phyloP scores from a whole-genome alignment of 2,329 filamentous ascomycete genomes.

The Anisogramma anomala region DNA sequence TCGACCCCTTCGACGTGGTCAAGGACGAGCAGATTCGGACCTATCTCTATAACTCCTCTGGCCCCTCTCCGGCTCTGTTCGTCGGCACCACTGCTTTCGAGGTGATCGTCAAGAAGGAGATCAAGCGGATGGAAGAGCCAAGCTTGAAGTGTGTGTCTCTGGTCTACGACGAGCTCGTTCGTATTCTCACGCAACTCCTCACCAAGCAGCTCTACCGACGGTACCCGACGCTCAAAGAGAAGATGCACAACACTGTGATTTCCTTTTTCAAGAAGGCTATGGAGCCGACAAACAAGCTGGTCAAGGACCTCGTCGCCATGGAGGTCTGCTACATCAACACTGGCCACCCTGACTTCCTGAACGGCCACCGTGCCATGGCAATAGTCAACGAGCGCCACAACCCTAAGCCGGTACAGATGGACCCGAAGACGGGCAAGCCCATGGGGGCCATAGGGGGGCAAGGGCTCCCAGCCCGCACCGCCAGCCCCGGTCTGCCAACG shows the following conservation, averaged over 20 bases:
- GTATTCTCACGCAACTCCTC: conserved; percentile 83
- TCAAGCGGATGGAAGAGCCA: conserved; percentile 89
- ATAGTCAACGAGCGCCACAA: conserved; percentile 91
- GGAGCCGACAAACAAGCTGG: conserved; percentile 96
- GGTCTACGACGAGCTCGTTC: conserved; percentile 93
- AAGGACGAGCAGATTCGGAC: conserved; percentile 97
- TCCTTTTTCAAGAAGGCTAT: conserved; percentile 95
- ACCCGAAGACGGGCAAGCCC: conserved; percentile 97
- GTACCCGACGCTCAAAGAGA: conserved; percentile 93
- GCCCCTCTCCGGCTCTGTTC: conserved; percentile 89
- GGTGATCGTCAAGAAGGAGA: conserved; percentile 96
- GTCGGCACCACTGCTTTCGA: conserved; percentile 98
- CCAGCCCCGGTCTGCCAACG: conserved; percentile 60
- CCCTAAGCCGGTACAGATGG: conserved; percentile 85
- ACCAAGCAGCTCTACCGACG: conserved; percentile 81
- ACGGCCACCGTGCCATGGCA: conserved; percentile 87
- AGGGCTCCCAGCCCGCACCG: conserved; percentile 57
- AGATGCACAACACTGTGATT: conserved; percentile 87
- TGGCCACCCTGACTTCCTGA: conserved; percentile 93
- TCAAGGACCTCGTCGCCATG: conserved; percentile 86
- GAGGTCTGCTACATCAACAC: conserved; percentile 98
- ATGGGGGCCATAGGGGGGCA: no score
- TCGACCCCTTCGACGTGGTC: conserved; percentile 94
- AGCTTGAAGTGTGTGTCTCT: conserved; percentile 95
- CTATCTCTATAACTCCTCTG: conserved; percentile 97